Percentiles rank a stretch among this genome's conserved stretches.
Conservation (phyloP, 768 basidiomycete species). For the Solioccasus polychromus region DNA sequence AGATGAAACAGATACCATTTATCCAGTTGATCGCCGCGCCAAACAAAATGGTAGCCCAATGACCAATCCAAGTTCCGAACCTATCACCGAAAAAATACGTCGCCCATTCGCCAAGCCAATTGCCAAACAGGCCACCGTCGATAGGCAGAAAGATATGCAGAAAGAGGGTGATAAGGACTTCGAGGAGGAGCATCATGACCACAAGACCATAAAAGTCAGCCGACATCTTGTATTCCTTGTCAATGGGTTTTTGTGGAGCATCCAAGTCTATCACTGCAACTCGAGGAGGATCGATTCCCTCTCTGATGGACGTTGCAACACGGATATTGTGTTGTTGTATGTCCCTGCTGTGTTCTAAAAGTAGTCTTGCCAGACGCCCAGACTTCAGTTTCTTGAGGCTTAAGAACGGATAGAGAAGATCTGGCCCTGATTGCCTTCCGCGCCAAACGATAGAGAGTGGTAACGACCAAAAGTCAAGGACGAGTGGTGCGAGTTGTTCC, state of each 20-base stretch:
- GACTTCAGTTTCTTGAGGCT: slow-evolving; percentile 8
- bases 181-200: neutral
- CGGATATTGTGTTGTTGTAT: neutral
- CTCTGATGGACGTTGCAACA: neutral
- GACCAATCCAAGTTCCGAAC: neutral
- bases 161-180: neutral
- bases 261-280: slow-evolving; percentile 1
- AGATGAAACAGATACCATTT: neutral
- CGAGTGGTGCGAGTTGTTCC: neutral
- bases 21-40: neutral
- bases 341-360: slow-evolving; percentile 2
- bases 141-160: neutral
- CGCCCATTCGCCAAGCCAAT: neutral
- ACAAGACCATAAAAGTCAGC: neutral
- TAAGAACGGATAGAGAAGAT: slow-evolving; percentile 6
- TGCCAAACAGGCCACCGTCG: neutral
- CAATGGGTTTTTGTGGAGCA: neutral
- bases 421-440: neutral
- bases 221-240: slow-evolving; percentile 1
- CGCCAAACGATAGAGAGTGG: neutral
- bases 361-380: slow-evolving; percentile 3
- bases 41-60: neutral
- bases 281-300: neutral
- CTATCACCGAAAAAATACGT: neutral
- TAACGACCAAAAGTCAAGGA: slow-evolving; percentile 5